Conservation (phyloP, 441 rosid genomes). For the Brassica hybrid region DNA sequence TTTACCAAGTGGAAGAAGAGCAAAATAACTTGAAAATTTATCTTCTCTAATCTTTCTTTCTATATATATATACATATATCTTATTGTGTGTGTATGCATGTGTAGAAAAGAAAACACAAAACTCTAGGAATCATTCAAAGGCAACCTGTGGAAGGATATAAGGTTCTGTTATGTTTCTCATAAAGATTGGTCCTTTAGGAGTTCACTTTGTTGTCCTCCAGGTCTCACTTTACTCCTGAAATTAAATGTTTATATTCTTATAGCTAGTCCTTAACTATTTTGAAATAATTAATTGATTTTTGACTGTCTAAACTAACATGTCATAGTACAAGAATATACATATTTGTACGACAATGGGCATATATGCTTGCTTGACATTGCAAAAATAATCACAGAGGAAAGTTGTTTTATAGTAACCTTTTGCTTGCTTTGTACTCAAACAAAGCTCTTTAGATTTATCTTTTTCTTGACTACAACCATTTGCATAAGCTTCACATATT, state of each 20-base stretch:
- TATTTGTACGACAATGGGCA: conserved; percentile 41
- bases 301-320: background rate
- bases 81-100: conserved; percentile 22
- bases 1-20: background rate
- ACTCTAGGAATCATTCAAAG: conserved; percentile 30
- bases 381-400: conserved; percentile 46
- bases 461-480: conserved; percentile 32
- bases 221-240: conserved; percentile 45
- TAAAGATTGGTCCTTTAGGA: conserved; percentile 60
- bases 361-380: conserved; percentile 80
- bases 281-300: background rate
- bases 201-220: conserved; percentile 45
- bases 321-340: conserved; percentile 25
- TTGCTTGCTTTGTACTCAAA: conserved; percentile 97
- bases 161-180: conserved; percentile 38
- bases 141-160: conserved; percentile 41
- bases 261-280: background rate
- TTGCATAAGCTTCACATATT: conserved; percentile 43
- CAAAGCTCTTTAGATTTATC: conserved; percentile 48
- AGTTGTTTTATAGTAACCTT: conserved; percentile 42
- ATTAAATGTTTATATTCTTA: background rate
- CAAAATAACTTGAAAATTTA: conserved; percentile 15
- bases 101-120: conserved; percentile 19
- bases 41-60: background rate
- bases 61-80: conserved; percentile 3